Percentiles rank a stretch among this genome's conserved stretches.
Evolutionary conservation across 2,329 filamentous ascomycete species (phyloP).

Genomic region (Acephala macrosclerotiorum): DNA sequence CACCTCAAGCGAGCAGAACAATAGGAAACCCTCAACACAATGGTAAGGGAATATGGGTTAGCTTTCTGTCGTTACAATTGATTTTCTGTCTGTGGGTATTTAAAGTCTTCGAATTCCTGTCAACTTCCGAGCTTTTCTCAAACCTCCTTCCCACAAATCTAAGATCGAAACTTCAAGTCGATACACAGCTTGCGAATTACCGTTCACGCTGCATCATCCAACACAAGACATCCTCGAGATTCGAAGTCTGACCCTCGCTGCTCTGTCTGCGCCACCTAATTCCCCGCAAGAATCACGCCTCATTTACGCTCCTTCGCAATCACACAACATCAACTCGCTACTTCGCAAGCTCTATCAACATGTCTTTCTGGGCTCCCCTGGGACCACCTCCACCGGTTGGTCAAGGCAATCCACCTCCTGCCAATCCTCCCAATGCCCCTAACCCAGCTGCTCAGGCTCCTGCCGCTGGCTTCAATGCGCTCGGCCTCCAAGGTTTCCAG

Average conservation of each 20-base stretch:
- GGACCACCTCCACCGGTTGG: neutral
- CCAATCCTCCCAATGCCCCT: neutral
- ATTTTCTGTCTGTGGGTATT: neutral
- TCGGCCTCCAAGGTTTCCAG: conserved; percentile 12
- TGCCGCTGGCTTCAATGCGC: conserved; percentile 15
- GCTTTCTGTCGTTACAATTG: neutral
- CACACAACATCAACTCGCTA: neutral
- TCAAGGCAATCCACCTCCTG: neutral
- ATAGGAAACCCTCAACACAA: neutral
- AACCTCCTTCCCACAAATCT: neutral
- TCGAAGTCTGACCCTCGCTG: neutral
- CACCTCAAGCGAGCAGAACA: neutral
- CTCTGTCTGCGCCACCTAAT: neutral
- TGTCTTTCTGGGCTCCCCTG: conserved; percentile 6
- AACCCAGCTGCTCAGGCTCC: conserved; percentile 7
- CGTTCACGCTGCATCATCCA: neutral
- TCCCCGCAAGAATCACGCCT: neutral
- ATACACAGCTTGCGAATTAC: neutral
- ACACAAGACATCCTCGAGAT: neutral
- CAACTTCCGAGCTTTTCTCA: neutral
- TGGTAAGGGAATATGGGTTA: neutral
- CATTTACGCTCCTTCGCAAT: neutral
- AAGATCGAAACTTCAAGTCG: neutral
- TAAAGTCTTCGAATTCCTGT: neutral
- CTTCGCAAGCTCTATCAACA: neutral